Percentiles rank a stretch among this genome's conserved stretches.
Conservation (phyloP, 2,329 filamentous ascomycete genomes). For the Pseudocercospora fijiensis region DNA sequence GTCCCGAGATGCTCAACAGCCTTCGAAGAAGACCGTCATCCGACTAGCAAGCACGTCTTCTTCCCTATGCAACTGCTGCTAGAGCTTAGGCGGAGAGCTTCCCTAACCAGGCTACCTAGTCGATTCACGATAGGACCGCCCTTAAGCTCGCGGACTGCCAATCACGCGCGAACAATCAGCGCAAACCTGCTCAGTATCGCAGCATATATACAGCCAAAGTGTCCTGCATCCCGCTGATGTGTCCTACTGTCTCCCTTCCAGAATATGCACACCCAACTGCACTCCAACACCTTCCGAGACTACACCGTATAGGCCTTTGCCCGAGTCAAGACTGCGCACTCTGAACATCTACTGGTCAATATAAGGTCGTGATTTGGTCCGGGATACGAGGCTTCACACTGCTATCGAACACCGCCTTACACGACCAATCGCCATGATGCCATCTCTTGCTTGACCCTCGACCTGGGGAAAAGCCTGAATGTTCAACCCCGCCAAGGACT, state of each 20-base stretch:
- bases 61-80: not conserved
- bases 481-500: not conserved
- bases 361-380: not conserved
- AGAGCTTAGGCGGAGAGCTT: not conserved
- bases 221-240: not conserved
- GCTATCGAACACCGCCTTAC: not conserved
- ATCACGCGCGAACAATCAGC: not conserved
- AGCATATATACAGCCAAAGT: not conserved
- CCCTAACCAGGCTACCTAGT: not conserved
- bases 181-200: not conserved
- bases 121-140: not conserved
- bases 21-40: not conserved
- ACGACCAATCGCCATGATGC: not conserved
- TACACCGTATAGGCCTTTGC: no score
- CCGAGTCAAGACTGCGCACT: not conserved
- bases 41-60: not conserved
- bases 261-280: not conserved
- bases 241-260: not conserved
- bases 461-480: not conserved
- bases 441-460: not conserved
- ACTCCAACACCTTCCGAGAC: not conserved
- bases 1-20: not conserved
- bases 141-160: not conserved
- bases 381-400: not conserved
- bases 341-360: not conserved